phyloP scores from a whole-genome alignment of 768 basidiomycete species.

The Mycena rosella region DNA sequence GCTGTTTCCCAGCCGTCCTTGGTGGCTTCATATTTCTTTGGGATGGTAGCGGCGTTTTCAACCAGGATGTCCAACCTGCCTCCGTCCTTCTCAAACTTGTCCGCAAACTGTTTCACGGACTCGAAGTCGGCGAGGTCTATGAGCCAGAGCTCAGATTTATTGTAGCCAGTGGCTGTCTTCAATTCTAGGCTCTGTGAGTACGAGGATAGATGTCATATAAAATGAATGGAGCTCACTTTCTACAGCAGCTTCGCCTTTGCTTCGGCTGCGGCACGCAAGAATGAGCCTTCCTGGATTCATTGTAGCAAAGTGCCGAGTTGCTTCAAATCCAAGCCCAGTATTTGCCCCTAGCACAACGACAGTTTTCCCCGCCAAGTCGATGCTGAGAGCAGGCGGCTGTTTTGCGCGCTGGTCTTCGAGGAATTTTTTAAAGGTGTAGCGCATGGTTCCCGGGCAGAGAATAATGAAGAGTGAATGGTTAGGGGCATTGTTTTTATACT shows the following conservation, averaged over 20 bases:
- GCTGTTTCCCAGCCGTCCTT: slow-evolving; percentile 18
- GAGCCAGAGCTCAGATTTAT: slow-evolving; percentile 43
- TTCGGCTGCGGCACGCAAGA: slow-evolving; percentile 14
- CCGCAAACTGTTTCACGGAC: slow-evolving; percentile 46
- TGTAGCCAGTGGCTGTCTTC: slow-evolving; percentile 38
- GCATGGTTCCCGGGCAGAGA: too few species aligned
- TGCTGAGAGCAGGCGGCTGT: neutral
- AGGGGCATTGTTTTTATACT: too few species aligned
- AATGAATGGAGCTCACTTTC: neutral
- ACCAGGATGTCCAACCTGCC: slow-evolving; percentile 30
- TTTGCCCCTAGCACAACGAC: slow-evolving; percentile 20
- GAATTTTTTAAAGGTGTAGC: too few species aligned
- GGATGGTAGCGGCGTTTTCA: slow-evolving; percentile 16
- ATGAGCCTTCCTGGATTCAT: slow-evolving; percentile 25
- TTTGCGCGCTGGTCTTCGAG: slow-evolving; percentile 3
- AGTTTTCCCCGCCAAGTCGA: slow-evolving; percentile 13
- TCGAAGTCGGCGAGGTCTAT: slow-evolving; percentile 46
- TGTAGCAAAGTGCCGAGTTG: slow-evolving; percentile 22
- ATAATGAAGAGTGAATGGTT: too few species aligned
- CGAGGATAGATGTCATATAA: too few species aligned
- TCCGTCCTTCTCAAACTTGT: slow-evolving; percentile 35
- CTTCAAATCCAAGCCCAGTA: slow-evolving; percentile 22
- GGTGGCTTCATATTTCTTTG: neutral
- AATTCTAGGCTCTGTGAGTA: slow-evolving; percentile 36
- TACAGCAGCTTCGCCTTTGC: slow-evolving; percentile 17